phyloP scores from a whole-genome alignment of 1,284 basidiomycete genomes.

The Anthracocystis walkeri region DNA sequence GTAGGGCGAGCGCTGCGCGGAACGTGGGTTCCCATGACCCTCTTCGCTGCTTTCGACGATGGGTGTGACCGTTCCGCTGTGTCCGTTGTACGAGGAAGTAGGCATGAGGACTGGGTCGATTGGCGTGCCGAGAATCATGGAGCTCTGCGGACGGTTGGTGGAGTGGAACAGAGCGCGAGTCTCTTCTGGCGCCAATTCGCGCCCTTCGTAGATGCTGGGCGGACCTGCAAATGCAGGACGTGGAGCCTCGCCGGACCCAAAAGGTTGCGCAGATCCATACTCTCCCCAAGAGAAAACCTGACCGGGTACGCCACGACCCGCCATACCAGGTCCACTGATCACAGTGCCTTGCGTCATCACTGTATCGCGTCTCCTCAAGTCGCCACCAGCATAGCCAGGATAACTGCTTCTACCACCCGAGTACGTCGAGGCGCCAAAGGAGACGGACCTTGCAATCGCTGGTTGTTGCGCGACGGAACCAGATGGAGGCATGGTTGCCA shows the following conservation, averaged over 20 bases:
- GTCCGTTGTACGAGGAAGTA: slow-evolving; percentile 28
- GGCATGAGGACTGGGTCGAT: slow-evolving; percentile 41
- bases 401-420: slow-evolving; percentile 29
- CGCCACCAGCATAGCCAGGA: slow-evolving; percentile 36
- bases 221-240: slow-evolving; percentile 60
- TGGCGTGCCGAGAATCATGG: slow-evolving; percentile 31
- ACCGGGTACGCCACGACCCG: slow-evolving; percentile 62
- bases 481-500: slow-evolving; percentile 1
- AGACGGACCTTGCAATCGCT: slow-evolving; percentile 40
- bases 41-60: slow-evolving; percentile 40
- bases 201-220: slow-evolving; percentile 56
- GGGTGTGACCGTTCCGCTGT: slow-evolving; percentile 41
- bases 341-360: slow-evolving; percentile 59
- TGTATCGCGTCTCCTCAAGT: slow-evolving; percentile 57
- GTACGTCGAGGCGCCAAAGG: slow-evolving; percentile 38
- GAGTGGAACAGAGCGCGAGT: slow-evolving; percentile 51
- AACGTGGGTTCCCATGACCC: slow-evolving; percentile 10
- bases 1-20: slow-evolving; percentile 15
- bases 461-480: slow-evolving; percentile 18
- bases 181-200: slow-evolving; percentile 47
- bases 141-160: slow-evolving; percentile 51
- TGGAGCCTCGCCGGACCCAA: slow-evolving; percentile 33
- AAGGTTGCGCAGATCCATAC: slow-evolving; percentile 53
- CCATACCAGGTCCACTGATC: slow-evolving; percentile 60
- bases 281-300: slow-evolving; percentile 59